Conservation (phyloP, 2,329 filamentous ascomycete genomes). For the Ophiocordyceps robertsii region DNA sequence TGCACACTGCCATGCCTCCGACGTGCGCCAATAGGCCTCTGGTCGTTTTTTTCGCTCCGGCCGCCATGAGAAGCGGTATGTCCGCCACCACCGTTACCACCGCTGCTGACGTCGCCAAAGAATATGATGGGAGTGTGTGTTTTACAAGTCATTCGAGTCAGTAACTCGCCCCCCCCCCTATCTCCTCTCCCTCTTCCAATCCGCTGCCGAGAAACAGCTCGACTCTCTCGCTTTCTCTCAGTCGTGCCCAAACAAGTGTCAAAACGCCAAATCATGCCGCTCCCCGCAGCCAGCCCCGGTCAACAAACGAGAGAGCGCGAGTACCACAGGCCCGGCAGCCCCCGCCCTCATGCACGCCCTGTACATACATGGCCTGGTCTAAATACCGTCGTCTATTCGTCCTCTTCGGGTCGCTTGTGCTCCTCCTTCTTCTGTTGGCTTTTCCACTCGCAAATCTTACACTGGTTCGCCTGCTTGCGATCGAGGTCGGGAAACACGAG, state of each 20-base stretch:
- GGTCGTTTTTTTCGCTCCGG: neutral
- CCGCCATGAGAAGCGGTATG: neutral
- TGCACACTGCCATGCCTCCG: too few relatives aligned
- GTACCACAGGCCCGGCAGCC: slow-evolving; percentile 2
- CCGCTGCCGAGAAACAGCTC: neutral
- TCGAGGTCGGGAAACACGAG: slow-evolving; percentile 79
- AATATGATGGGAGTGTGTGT: neutral
- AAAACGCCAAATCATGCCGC: slow-evolving; percentile 4
- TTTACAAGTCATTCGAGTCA: neutral
- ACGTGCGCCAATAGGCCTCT: neutral
- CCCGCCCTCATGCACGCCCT: slow-evolving; percentile 1
- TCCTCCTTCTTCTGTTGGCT: slow-evolving; percentile 28
- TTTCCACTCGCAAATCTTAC: slow-evolving; percentile 47
- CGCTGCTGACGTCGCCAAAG: neutral
- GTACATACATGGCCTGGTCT: neutral
- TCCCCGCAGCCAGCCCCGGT: neutral
- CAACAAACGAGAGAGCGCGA: neutral
- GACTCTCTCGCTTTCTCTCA: neutral
- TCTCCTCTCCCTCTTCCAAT: neutral
- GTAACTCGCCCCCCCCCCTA: neutral
- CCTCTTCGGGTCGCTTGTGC: slow-evolving; percentile 20
- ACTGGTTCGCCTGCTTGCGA: slow-evolving; percentile 57
- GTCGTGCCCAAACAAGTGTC: neutral
- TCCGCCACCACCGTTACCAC: neutral
- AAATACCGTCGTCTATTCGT: slow-evolving; percentile 13